These are phyloP conservation scores for Mytilinidion resinicola DNA, from an alignment of 495 filamentous ascomycete genomes.

Conservation along the genomic window DNA sequence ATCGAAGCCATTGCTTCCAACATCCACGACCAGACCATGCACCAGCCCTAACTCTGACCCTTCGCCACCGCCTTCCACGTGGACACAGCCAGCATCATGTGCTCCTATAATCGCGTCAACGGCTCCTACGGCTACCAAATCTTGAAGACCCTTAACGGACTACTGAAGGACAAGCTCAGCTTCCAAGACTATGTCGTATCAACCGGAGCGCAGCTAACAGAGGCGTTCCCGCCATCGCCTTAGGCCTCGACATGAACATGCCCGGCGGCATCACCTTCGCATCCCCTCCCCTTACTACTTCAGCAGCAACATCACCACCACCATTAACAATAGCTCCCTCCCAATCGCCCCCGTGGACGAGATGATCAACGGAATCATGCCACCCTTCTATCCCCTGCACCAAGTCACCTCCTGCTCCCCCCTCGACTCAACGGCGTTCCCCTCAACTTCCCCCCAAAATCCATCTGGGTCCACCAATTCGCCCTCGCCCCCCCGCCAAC, in stretches of 20 bases:
- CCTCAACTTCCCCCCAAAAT: slow-evolving; percentile 14
- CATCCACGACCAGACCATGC: slow-evolving; percentile 36
- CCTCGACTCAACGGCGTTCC: slow-evolving; percentile 16
- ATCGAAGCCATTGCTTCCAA: slow-evolving; percentile 18
- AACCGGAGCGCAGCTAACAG: slow-evolving; percentile 31
- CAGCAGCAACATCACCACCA: slow-evolving; percentile 29
- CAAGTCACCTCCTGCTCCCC: slow-evolving; percentile 27
- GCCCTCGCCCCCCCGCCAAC: slow-evolving; percentile 31
- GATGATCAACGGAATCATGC: slow-evolving; percentile 34
- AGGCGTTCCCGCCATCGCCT: slow-evolving; percentile 20
- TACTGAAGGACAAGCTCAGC: slow-evolving; percentile 49
- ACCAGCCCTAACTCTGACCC: slow-evolving; percentile 37
- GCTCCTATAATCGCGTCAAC: slow-evolving; percentile 38
- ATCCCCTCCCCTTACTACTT: slow-evolving; percentile 21
- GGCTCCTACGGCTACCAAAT: slow-evolving; percentile 34
- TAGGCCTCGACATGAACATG: slow-evolving; percentile 36
- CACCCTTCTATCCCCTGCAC: slow-evolving; percentile 31
- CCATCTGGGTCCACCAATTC: slow-evolving; percentile 10
- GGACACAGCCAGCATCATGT: slow-evolving; percentile 32
- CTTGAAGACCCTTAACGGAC: slow-evolving; percentile 39
- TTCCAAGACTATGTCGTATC: slow-evolving; percentile 47
- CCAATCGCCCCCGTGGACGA: slow-evolving; percentile 28
- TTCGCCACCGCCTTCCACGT: slow-evolving; percentile 33
- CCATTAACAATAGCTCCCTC: slow-evolving; percentile 31
- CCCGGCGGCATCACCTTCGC: slow-evolving; percentile 28